A percentile compares a stretch with the other conserved stretches of the same genome.
Conservation (phyloP, 2,329 filamentous ascomycete species). For the Plectosphaerella plurivora region DNA sequence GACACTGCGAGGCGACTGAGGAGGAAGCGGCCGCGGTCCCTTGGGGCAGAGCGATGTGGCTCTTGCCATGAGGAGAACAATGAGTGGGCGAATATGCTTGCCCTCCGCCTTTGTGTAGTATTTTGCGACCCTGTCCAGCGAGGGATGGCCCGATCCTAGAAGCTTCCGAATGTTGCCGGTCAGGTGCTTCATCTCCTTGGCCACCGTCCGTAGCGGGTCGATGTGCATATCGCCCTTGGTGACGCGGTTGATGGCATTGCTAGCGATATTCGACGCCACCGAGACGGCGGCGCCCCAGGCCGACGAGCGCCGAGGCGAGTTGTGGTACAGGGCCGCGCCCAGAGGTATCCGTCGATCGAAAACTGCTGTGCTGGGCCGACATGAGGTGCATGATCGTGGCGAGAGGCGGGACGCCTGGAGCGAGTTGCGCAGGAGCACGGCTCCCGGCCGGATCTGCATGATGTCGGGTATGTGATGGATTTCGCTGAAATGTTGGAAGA, state of each 20-base stretch:
- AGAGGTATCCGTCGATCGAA: slow-evolving; percentile 26
- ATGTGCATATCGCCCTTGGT: slow-evolving; percentile 66
- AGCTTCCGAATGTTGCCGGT: slow-evolving; percentile 90
- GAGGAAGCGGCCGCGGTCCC: slow-evolving; percentile 29
- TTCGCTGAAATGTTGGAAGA: background rate
- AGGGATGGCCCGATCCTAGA: slow-evolving; percentile 90
- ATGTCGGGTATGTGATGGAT: slow-evolving; percentile 9
- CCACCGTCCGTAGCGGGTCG: slow-evolving; percentile 84
- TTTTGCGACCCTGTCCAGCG: slow-evolving; percentile 90
- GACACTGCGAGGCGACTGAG: slow-evolving; percentile 41
- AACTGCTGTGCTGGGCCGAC: slow-evolving; percentile 17
- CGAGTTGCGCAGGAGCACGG: slow-evolving; percentile 42
- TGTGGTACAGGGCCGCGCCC: slow-evolving; percentile 35
- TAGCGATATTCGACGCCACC: slow-evolving; percentile 66
- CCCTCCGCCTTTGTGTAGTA: slow-evolving; percentile 97
- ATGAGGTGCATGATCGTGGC: slow-evolving; percentile 22
- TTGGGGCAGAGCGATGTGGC: slow-evolving; percentile 80
- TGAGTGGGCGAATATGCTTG: slow-evolving; percentile 91
- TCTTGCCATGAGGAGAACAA: slow-evolving; percentile 93
- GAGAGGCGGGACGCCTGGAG: slow-evolving; percentile 11
- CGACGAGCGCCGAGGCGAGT: slow-evolving; percentile 45
- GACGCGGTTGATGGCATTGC: slow-evolving; percentile 59
- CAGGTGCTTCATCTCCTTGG: slow-evolving; percentile 94
- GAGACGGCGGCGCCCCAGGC: slow-evolving; percentile 72
- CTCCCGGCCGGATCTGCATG: slow-evolving; percentile 54